Evolutionary conservation across 1,284 basidiomycete genomes (phyloP).

Genomic region (Trichosporon sp.): DNA sequence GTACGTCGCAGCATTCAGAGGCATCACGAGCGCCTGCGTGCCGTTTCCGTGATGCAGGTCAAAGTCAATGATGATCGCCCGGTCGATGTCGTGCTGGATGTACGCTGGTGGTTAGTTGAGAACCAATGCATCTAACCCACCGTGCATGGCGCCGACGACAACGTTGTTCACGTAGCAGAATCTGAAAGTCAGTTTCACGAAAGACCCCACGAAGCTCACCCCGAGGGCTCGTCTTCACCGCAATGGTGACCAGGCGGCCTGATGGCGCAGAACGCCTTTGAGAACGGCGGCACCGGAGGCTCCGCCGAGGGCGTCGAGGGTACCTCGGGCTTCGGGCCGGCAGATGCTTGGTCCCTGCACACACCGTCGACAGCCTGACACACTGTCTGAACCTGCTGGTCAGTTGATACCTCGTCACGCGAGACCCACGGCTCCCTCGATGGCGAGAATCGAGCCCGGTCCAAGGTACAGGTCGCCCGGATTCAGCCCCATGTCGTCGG

Average conservation of each 20-base stretch:
- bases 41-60: slow-evolving; percentile 95
- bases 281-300: slow-evolving; percentile 16
- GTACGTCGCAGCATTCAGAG: slow-evolving; percentile 83
- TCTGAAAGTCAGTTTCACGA: slow-evolving; percentile 19
- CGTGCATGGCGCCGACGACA: slow-evolving; percentile 82
- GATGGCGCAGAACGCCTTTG: slow-evolving; percentile 72
- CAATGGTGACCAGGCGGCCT: slow-evolving; percentile 90
- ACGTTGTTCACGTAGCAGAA: slow-evolving; percentile 96
- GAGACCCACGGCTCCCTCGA: slow-evolving; percentile 41
- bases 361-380: slow-evolving; percentile 74
- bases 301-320: slow-evolving; percentile 27
- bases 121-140: slow-evolving; percentile 48
- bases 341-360: slow-evolving; percentile 17
- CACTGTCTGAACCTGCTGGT: slow-evolving; percentile 57
- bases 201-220: slow-evolving; percentile 47
- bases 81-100: slow-evolving; percentile 68
- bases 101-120: slow-evolving; percentile 58
- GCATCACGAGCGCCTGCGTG: slow-evolving; percentile 85
- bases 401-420: slow-evolving; percentile 60
- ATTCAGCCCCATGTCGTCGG: slow-evolving; percentile 64
- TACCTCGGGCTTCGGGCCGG: background rate
- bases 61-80: slow-evolving; percentile 84
- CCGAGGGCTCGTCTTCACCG: slow-evolving; percentile 77
- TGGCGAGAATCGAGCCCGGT: slow-evolving; percentile 54
- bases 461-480: slow-evolving; percentile 64